Evolutionary conservation across 2,329 filamentous ascomycete genomes (phyloP).

Genomic region (Pyrenochaeta sp.): DNA sequence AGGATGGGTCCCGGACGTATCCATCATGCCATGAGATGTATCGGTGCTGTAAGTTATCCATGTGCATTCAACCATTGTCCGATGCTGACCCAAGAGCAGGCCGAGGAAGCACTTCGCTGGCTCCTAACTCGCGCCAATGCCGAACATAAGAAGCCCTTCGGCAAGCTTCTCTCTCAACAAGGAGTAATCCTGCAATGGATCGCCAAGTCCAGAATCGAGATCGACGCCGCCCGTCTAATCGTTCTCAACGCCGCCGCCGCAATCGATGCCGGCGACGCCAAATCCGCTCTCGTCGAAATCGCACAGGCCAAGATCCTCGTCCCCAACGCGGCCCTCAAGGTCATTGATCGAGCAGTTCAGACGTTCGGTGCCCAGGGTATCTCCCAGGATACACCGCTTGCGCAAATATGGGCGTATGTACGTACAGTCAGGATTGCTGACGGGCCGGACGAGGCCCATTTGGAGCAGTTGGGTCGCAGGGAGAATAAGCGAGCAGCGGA

Average conservation of each 20-base stretch:
- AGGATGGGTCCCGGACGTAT: constrained; percentile 92
- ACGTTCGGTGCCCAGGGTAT: constrained; percentile 87
- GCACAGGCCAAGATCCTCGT: constrained; percentile 91
- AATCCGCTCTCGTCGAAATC: constrained; percentile 86
- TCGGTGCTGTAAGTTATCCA: constrained; percentile 72
- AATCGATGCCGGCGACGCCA: constrained; percentile 86
- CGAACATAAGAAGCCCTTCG: constrained; percentile 84
- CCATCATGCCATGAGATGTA: constrained; percentile 93
- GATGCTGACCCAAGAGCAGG: constrained; percentile 49
- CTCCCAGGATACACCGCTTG: constrained; percentile 89
- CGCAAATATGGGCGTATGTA: constrained; percentile 74
- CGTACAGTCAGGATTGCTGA: constrained; percentile 84
- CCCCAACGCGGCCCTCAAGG: constrained; percentile 77
- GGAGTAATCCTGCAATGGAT: constrained; percentile 81
- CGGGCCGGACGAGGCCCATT: constrained; percentile 88
- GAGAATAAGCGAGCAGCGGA: constrained; percentile 73
- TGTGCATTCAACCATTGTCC: not conserved
- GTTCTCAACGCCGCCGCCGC: constrained; percentile 92
- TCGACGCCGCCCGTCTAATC: constrained; percentile 84
- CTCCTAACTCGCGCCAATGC: constrained; percentile 93
- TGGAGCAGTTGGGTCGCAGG: constrained; percentile 74
- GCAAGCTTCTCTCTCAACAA: constrained; percentile 82
- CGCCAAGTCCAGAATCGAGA: constrained; percentile 86
- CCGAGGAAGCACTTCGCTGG: constrained; percentile 89
- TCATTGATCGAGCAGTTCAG: constrained; percentile 93